Evolutionary conservation across 2,329 filamentous ascomycete genomes (phyloP).

Genomic region (Chrysoporthe deuterocubensis): DNA sequence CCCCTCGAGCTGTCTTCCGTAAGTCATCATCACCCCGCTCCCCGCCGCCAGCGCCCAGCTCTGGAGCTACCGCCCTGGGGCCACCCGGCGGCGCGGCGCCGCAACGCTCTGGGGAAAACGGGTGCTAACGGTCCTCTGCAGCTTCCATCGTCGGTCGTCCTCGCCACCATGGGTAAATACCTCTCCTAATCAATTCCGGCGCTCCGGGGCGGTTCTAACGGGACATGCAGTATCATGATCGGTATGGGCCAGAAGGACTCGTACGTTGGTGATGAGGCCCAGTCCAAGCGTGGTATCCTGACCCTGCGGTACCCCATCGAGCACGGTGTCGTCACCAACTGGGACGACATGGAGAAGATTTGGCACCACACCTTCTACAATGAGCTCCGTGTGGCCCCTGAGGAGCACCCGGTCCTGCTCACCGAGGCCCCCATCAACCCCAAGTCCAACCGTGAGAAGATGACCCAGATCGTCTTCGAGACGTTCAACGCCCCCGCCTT

Average conservation of each 20-base stretch:
- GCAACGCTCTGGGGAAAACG: conserved; percentile 11
- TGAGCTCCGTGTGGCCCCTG: conserved; percentile 98
- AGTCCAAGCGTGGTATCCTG: conserved; percentile 99
- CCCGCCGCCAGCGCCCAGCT: conserved; percentile 26
- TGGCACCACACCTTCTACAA: conserved; percentile 99
- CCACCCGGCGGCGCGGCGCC: conserved; percentile 15
- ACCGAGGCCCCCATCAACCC: conserved; percentile 99
- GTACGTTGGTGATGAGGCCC: conserved; percentile 99
- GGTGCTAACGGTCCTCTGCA: conserved; percentile 43
- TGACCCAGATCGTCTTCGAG: conserved; percentile 99
- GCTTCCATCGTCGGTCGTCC: conserved; percentile 99
- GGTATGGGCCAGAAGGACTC: conserved; percentile 99
- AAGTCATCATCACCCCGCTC: conserved; percentile 60
- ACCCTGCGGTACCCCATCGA: conserved; percentile 99
- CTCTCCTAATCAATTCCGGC: conserved; percentile 66
- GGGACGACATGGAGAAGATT: conserved; percentile 99
- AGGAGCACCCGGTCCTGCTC: conserved; percentile 99
- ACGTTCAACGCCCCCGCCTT: conserved; percentile 99
- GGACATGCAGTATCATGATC: conserved; percentile 83
- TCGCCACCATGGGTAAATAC: conserved; percentile 99
- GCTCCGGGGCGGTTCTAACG: conserved; percentile 17
- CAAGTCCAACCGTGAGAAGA: conserved; percentile 99
- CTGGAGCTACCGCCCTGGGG: conserved; percentile 8
- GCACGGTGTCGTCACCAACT: conserved; percentile 99
- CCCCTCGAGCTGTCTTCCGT: conserved; percentile 99